Evolutionary conservation across 495 filamentous ascomycete species (phyloP), one percentile per base, ranked within the genome.

Genomic region (Acidiella bohemica): DNA sequence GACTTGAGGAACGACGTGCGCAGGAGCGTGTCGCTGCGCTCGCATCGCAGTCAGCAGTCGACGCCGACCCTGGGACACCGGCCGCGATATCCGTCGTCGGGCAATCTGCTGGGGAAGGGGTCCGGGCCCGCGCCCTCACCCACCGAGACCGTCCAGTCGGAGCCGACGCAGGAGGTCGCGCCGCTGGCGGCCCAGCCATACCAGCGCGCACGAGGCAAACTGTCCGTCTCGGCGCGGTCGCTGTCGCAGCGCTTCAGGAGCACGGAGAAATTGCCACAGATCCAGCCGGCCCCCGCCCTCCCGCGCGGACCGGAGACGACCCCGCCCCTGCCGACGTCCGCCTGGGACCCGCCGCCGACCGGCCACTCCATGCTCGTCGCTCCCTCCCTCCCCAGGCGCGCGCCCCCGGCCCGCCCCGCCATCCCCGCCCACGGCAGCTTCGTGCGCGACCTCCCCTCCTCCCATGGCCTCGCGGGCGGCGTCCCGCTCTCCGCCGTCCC

Each of bases 1-100:
- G 50, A 53, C 23, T 26, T 53, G 36, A 41, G 50, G 8, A 37
- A 44, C 19, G 46, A 38, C 41, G 50, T 53, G 11, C 25, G 41
- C 12, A 30, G 50, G 14, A 46, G 40, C n/a, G 50, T 53, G 13
- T 53, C 50, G 11, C 30, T 53, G 20, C 50, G 50, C 11, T 45
- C 50, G 8, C 50, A 45, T 25, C 47, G 46, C 11, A 44, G 41
- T 8, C 47, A 44, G 32, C 41, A 20, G 30, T 41, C 35, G 10
- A 28, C 22, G 2, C 24, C 33, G 7, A 31, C 13, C 16, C 21
- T 49, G n/a, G 46, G 47, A 18, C 42, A 45, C 22, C 22, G 23
- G 14, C 29, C 47, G 20, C 28, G 42, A 24, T 44, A 39, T 20
- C 41, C 47, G 3, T 50, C 47, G 10, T 45, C 47, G 3, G 31